Evolutionary conservation across 441 rosid species (phyloP), one percentile per base, ranked within the genome.

Genomic region (Brassica hybrid): DNA sequence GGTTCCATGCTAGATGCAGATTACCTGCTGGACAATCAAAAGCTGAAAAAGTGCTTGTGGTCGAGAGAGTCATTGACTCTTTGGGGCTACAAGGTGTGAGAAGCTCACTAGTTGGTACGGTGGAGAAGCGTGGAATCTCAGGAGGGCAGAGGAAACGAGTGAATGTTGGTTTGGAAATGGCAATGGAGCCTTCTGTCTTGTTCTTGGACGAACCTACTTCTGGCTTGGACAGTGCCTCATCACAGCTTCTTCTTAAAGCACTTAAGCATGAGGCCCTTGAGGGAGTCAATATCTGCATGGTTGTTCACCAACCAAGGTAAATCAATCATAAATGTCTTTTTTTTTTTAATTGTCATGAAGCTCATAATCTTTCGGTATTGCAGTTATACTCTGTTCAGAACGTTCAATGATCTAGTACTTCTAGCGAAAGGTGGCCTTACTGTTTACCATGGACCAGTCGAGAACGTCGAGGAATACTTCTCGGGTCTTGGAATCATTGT

Each of bases 71-170:
- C 77, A 91, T 95, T 0, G 97, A 89, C 79, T 88, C 94, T 50
- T 82, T 93, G 83, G 98, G 99, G 73, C 86, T 95, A 78, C 98
- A 91, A 75, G 66, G 84, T 19, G 96, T 91, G 58, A 80, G 98
- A 19, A 88, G 84, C 76, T 93, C 92, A 52, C 74, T 95, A 82
- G 99, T 95, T 67, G 99, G 99, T 79, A 93, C 99, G 0, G 94
- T 95, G 25, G 99, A 95, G 83, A 91, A 90, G 80, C 83, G 97
- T 18, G 98, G 98, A 72, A 93, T 95, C 79, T 95, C 99, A 50
- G 99, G 98, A 76, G 97, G 99, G 67, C 99, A 95, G 82, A 89
- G 91, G 83, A 95, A 93, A 83, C 86, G 98, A 79, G 98, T 93
- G 67, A 93, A 95, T 70, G 99, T 95, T 30, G 98, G 99, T 78